Percentiles rank a stretch among this genome's conserved stretches.
Evolutionary conservation across 208 protist species (phyloP).

Genomic region (Herpetomonas muscarum): DNA sequence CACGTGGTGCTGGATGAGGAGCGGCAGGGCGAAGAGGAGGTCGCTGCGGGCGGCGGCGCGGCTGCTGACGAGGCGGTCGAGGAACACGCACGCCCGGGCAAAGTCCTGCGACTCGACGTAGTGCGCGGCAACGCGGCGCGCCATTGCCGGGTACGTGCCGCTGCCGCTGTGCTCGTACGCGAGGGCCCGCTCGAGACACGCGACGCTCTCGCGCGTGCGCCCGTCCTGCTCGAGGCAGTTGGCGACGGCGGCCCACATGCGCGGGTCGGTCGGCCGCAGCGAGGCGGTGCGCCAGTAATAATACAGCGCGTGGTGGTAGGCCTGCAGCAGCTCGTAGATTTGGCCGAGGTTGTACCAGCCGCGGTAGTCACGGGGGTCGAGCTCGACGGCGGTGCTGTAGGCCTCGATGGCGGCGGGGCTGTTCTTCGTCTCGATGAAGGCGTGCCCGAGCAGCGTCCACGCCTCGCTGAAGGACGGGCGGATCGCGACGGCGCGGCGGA

Average conservation of each 20-base stretch:
- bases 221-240: constrained; percentile 80
- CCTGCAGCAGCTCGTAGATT: constrained; percentile 95
- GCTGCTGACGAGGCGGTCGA: constrained; percentile 55
- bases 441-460: constrained; percentile 97
- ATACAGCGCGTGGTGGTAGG: constrained; percentile 94
- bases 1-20: constrained; percentile 61
- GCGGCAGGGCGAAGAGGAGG: constrained; percentile 52
- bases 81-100: constrained; percentile 52
- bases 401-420: constrained; percentile 93
- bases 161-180: constrained; percentile 38
- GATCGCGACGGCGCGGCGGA: constrained; percentile 88
- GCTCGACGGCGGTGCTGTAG: constrained; percentile 92
- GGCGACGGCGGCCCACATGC: constrained; percentile 90
- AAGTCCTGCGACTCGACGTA: constrained; percentile 48
- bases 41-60: constrained; percentile 40
- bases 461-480: constrained; percentile 88
- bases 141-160: constrained; percentile 59
- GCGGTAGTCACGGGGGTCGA: constrained; percentile 92
- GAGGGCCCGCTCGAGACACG: constrained; percentile 76
- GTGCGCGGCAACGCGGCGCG: constrained; percentile 54
- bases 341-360: constrained; percentile 98
- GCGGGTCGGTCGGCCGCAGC: constrained; percentile 92
- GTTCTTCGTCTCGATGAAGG: constrained; percentile 96
- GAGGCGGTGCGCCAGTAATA: constrained; percentile 95
- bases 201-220: constrained; percentile 54